Conservation (phyloP, 148 eudicot genomes). For the Pharnaceum exiguum region DNA sequence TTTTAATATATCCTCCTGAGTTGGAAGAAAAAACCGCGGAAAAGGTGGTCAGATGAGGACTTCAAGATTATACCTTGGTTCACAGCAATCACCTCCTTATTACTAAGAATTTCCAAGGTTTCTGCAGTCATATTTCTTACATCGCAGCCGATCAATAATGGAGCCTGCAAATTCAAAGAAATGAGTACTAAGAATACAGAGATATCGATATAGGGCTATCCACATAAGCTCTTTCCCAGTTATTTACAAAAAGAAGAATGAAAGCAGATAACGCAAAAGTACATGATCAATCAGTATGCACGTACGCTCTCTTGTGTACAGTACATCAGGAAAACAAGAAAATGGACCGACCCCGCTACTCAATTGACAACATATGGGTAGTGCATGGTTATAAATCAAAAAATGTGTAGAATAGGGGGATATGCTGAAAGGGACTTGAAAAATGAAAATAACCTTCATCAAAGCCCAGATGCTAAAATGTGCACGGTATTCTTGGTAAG, state of each 20-base stretch:
- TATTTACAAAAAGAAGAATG: neutral
- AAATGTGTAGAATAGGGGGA: neutral
- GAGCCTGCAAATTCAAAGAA: conserved; percentile 52
- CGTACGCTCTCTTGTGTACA: neutral
- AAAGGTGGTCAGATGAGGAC: neutral
- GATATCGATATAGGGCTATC: neutral
- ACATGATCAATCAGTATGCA: neutral
- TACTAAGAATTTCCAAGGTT: conserved; percentile 63
- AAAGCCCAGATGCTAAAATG: conserved; percentile 99
- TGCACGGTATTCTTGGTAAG: conserved; percentile 65
- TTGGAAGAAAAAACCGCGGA: neutral
- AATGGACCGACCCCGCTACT: neutral
- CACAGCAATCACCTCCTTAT: conserved; percentile 82
- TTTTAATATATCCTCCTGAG: neutral
- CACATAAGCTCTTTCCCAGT: neutral
- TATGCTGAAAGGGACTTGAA: neutral
- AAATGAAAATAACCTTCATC: conserved; percentile 57
- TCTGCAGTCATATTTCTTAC: conserved; percentile 88
- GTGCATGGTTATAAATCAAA: neutral
- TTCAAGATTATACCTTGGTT: conserved; percentile 67
- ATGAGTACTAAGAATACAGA: neutral
- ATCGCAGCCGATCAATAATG: conserved; percentile 91
- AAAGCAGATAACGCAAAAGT: neutral
- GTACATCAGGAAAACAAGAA: neutral
- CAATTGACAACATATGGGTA: neutral